Base-by-base conservation (phyloP, 2,329 filamentous ascomycete genomes). In the Beauveria sp. region DNA sequence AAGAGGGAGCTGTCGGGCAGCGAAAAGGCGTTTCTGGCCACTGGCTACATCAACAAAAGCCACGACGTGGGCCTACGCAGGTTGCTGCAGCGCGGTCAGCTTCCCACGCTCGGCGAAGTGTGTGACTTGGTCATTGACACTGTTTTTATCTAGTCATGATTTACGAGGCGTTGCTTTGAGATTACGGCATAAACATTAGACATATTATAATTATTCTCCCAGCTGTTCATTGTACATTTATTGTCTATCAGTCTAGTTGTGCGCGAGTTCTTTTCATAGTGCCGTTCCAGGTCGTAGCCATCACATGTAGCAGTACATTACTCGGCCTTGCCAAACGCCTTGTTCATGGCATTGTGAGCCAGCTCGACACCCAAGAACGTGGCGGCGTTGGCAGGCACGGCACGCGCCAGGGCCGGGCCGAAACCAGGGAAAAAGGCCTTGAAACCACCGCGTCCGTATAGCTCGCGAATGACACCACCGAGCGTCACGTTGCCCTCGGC, bases 371-470 rank as follows among this genome's bases (percentile, higher is more conserved):
- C 90, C 70, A 93, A 76, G 70, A 99, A 99, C 2, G 95, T 98
- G 38, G 95, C 95, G 2, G 95, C 95, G 73, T 99, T 99, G 10
- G 95, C 95, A 7, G 95, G 95, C 49, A 98, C 92, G 5, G 95
- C 95, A 76, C 95, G 87, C 12, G 92, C 89, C 73, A 99, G 83
- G 3, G 95, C 95, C 2, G 95, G 95, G 0, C 91, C 93, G 68
- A 99, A 92, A 26, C 95, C 95, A 6, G 95, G 95, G 84, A 99
- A 99, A 80, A 99, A 99, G 2, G 95, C 93, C 78, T 88, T 92
- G 71, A 90, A 74, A 4, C 95, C 95, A 38, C 93, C 93, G 69
- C 80, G 87, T 42, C 80, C 86, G 72, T 96, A 96, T n/a, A 99
- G 80, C 60, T 91, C 86, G 66, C 84, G 83, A 57, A 99, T 84